Percentiles rank a stretch among this genome's conserved stretches.
phyloP scores from a whole-genome alignment of 305 asterid genomes.

The Striga hermonthica region DNA sequence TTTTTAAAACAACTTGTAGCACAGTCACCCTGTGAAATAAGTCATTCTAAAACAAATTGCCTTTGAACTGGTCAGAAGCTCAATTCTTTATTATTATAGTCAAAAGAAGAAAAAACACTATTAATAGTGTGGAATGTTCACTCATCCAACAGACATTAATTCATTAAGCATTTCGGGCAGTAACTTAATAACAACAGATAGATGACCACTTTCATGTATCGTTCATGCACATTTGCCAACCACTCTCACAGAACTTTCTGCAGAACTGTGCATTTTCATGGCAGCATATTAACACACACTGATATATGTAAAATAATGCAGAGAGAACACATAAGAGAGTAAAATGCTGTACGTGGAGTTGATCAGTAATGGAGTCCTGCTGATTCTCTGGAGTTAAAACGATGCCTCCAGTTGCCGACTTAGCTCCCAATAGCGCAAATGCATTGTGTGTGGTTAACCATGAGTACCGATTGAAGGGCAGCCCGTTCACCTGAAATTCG shows the following conservation, averaged over 20 bases:
- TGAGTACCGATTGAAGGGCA: constrained; percentile 84
- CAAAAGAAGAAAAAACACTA: constrained; percentile 13
- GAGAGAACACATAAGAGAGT: not conserved
- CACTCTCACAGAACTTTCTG: constrained; percentile 12
- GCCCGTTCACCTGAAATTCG: constrained; percentile 55
- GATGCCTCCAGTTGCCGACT: constrained; percentile 60
- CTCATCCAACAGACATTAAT: constrained; percentile 34
- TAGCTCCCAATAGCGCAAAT: constrained; percentile 65
- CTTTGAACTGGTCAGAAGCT: constrained; percentile 24
- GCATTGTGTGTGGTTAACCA: constrained; percentile 93
- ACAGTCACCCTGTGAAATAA: constrained; percentile 24
- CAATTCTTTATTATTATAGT: constrained; percentile 17
- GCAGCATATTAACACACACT: constrained; percentile 8
- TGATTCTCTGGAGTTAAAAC: constrained; percentile 70
- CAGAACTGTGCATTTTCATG: constrained; percentile 29
- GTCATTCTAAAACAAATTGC: constrained; percentile 22
- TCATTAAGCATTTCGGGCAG: not conserved
- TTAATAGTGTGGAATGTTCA: constrained; percentile 24
- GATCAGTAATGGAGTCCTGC: constrained; percentile 81
- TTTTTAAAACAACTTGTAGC: not conserved
- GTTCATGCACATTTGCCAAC: constrained; percentile 33
- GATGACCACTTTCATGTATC: constrained; percentile 30
- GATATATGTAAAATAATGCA: not conserved
- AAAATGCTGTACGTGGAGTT: constrained; percentile 56
- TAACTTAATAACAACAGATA: constrained; percentile 20